Conservation (phyloP, 805 yeast genomes). For the Citeromyces nyonsensis region DNA sequence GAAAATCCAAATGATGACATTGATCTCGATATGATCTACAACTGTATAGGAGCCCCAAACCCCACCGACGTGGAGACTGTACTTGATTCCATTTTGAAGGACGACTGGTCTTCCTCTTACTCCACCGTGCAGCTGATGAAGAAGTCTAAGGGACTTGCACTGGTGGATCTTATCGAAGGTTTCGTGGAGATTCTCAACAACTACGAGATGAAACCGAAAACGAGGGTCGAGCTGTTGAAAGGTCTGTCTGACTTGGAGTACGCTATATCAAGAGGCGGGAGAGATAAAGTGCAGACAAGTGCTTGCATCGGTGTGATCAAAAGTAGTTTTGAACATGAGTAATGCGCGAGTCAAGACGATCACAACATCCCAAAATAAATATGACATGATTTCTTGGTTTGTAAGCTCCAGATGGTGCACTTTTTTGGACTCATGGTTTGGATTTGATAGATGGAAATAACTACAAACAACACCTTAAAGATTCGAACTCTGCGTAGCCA, state of each 20-base stretch:
- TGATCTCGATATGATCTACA: conserved; percentile 66
- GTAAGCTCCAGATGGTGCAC: too few species aligned
- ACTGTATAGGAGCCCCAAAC: conserved; percentile 91
- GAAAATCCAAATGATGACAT: conserved; percentile 29
- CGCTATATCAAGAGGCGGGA: conserved; percentile 84
- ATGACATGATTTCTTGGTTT: background rate
- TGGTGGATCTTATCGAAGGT: conserved; percentile 72
- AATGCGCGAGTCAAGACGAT: conserved; percentile 1
- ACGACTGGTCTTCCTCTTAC: conserved; percentile 76
- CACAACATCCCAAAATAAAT: background rate
- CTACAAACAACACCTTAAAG: too few species aligned
- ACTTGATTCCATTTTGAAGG: conserved; percentile 63
- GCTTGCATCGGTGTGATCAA: conserved; percentile 84
- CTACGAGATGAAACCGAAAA: conserved; percentile 46
- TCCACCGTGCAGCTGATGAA: conserved; percentile 53
- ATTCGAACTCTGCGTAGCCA: too few species aligned
- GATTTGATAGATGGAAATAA: too few species aligned
- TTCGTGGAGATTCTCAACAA: conserved; percentile 54
- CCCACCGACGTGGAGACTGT: conserved; percentile 72
- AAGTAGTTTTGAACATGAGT: conserved; percentile 36
- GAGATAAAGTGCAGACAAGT: conserved; percentile 76
- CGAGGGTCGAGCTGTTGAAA: conserved; percentile 49
- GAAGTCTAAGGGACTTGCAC: conserved; percentile 68
- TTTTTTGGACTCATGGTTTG: too few species aligned
- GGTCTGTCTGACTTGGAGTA: conserved; percentile 84